phyloP scores from a whole-genome alignment of 2,329 filamentous ascomycete genomes.

The Pseudomassariella vexata region DNA sequence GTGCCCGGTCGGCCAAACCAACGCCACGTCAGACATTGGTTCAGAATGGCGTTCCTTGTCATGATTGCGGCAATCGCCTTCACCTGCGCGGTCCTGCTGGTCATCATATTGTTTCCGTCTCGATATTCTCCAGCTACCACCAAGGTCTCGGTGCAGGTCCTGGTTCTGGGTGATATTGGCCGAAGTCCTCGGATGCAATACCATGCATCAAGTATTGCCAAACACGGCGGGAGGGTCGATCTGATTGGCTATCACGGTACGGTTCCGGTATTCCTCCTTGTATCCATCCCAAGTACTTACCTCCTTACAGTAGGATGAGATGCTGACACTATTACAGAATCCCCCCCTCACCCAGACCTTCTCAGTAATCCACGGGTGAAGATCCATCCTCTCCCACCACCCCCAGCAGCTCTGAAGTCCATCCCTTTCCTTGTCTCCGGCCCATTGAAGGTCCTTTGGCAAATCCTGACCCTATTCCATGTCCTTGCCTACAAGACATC shows the following conservation, averaged over 20 bases:
- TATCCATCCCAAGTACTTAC: no score
- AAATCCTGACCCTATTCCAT: slow-evolving; percentile 65
- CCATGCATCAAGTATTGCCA: slow-evolving; percentile 87
- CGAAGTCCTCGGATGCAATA: slow-evolving; percentile 98
- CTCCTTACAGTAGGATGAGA: no score
- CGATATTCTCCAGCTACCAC: slow-evolving; percentile 26
- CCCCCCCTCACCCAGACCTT: slow-evolving; percentile 74
- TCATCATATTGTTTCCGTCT: slow-evolving; percentile 28
- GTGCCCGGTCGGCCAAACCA: no score
- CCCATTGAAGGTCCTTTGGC: slow-evolving; percentile 81
- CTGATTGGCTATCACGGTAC: slow-evolving; percentile 83
- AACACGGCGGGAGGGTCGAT: slow-evolving; percentile 72
- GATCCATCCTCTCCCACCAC: slow-evolving; percentile 63
- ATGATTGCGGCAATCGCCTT: no score
- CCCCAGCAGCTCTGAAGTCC: slow-evolving; percentile 61
- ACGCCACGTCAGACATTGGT: no score
- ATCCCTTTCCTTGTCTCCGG: slow-evolving; percentile 73
- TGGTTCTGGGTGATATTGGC: slow-evolving; percentile 93
- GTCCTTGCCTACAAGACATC: slow-evolving; percentile 68
- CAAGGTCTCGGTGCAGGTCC: slow-evolving; percentile 58
- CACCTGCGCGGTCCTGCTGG: slow-evolving; percentile 20
- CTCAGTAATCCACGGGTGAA: slow-evolving; percentile 61
- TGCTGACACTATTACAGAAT: slow-evolving; percentile 46
- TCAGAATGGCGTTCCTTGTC: no score
- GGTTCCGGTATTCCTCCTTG: slow-evolving; percentile 4